A percentile compares a stretch with the other conserved stretches of the same genome.
Evolutionary conservation across 106 monocot genomes (phyloP).

Genomic region (Allium sativum): DNA sequence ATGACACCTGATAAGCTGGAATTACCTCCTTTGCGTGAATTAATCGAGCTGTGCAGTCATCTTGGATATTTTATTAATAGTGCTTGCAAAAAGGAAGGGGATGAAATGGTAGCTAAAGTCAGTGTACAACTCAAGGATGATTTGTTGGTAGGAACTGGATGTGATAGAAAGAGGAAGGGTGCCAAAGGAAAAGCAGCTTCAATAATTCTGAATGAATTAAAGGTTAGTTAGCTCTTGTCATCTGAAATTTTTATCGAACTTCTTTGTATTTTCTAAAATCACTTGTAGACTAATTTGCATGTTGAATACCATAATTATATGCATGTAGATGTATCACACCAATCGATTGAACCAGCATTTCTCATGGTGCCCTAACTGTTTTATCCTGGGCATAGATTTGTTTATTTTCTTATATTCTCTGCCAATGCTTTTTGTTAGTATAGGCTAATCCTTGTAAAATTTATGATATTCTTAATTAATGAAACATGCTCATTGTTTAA

Average conservation of each 20-base stretch:
- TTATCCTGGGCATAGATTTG: too few species aligned
- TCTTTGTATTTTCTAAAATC: not conserved
- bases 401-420: too few species aligned
- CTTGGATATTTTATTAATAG: conserved; percentile 50
- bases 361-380: too few species aligned
- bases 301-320: not conserved
- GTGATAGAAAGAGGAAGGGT: conserved; percentile 36
- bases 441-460: too few species aligned
- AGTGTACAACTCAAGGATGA: conserved; percentile 61
- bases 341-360: too few species aligned
- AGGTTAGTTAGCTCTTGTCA: conserved; percentile 28
- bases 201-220: conserved; percentile 56
- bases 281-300: not conserved
- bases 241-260: not conserved
- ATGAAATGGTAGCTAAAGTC: conserved; percentile 37
- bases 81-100: conserved; percentile 32
- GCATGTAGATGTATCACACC: too few species aligned
- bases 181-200: conserved; percentile 78
- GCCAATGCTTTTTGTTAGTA: too few species aligned
- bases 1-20: conserved; percentile 77
- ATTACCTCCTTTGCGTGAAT: conserved; percentile 58
- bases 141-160: conserved; percentile 32
- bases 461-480: too few species aligned
- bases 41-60: conserved; percentile 55
- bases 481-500: too few species aligned